phyloP scores from a whole-genome alignment of 169 alveolate genomes.

The Plasmodium cynomolgi region DNA sequence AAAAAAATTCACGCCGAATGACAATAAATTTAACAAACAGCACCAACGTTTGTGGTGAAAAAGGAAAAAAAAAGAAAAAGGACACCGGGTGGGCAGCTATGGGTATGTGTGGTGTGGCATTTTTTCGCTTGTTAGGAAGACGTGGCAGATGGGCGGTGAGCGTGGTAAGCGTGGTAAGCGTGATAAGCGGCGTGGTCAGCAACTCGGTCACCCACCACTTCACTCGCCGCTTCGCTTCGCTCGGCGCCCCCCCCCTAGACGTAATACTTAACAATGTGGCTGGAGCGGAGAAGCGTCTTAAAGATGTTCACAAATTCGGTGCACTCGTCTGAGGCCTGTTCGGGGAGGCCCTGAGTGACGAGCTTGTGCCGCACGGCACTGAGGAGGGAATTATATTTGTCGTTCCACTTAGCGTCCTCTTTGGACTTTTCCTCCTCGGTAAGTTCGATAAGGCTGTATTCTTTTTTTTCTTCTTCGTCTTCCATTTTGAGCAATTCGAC shows the following conservation, averaged over 20 bases:
- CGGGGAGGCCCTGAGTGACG: neutral
- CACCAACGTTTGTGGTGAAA: neutral
- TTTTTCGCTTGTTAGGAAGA: neutral
- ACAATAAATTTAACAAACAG: too few species aligned
- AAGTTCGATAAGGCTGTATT: constrained; percentile 25
- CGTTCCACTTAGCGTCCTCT: constrained; percentile 48
- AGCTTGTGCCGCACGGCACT: constrained; percentile 10
- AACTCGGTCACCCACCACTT: neutral
- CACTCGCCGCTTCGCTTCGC: neutral
- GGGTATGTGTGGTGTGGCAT: neutral
- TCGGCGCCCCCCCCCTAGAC: neutral
- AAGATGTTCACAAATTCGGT: constrained; percentile 49
- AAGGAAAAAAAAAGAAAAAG: too few species aligned
- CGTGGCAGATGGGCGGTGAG: neutral
- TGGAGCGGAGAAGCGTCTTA: constrained; percentile 4
- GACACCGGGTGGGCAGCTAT: neutral
- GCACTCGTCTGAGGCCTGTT: constrained; percentile 1
- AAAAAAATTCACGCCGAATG: neutral
- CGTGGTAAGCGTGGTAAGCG: too few species aligned
- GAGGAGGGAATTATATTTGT: constrained; percentile 6
- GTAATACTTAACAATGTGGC: constrained; percentile 35
- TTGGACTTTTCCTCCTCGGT: constrained; percentile 30
- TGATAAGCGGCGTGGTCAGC: neutral
- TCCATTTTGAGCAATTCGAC: constrained; percentile 21
- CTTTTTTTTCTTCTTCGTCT: constrained; percentile 53